phyloP scores from a whole-genome alignment of 495 filamentous ascomycete species.

The Aspergillus campestris region DNA sequence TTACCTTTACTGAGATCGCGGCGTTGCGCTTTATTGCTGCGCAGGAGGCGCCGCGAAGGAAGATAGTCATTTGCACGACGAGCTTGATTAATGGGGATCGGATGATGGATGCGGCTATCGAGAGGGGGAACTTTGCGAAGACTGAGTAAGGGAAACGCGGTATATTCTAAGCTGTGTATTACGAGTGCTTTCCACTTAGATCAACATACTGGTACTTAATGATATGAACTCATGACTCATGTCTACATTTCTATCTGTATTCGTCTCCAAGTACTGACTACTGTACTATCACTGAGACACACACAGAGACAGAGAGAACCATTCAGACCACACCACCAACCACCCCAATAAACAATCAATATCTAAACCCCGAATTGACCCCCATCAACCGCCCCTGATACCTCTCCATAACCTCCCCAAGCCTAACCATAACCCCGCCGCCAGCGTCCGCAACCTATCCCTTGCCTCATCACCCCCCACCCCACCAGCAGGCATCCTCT shows the following conservation, averaged over 20 bases:
- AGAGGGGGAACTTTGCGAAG: constrained; percentile 55
- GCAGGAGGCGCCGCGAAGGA: constrained; percentile 73
- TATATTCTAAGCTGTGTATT: neutral
- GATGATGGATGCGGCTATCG: constrained; percentile 84
- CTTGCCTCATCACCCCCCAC: constrained; percentile 39
- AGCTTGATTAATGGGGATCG: constrained; percentile 80
- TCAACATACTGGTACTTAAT: too few species aligned
- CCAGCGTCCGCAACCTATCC: constrained; percentile 44
- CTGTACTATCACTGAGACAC: too few species aligned
- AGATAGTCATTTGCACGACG: constrained; percentile 87
- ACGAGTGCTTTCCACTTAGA: too few species aligned
- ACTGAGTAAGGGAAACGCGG: constrained; percentile 8
- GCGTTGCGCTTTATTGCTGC: constrained; percentile 84
- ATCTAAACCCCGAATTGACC: constrained; percentile 40
- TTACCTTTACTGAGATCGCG: constrained; percentile 93
- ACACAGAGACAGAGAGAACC: neutral
- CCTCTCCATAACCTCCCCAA: constrained; percentile 71
- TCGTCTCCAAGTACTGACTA: too few species aligned
- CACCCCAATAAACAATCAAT: constrained; percentile 12
- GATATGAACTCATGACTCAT: too few species aligned
- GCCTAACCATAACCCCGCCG: constrained; percentile 76
- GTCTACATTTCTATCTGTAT: too few species aligned
- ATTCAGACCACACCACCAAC: neutral
- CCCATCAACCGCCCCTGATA: constrained; percentile 57
- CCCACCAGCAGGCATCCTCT: constrained; percentile 40